Evolutionary conservation across 2,329 filamentous ascomycete species (phyloP).

Genomic region (Cercospora beticola): DNA sequence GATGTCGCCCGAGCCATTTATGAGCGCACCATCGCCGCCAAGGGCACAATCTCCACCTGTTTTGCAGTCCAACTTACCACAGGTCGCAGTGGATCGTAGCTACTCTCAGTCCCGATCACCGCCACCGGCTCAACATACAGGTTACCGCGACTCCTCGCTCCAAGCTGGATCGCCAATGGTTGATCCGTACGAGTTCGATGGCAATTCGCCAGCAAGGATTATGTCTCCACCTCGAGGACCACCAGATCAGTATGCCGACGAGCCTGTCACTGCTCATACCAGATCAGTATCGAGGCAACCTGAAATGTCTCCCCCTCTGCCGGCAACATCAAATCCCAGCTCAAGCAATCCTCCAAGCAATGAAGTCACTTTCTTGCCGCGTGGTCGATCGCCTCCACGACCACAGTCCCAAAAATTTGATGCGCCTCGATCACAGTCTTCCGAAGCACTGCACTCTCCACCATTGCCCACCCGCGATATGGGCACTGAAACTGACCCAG

Average conservation of each 20-base stretch:
- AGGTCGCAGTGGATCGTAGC: neutral
- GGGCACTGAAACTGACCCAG: slow-evolving; percentile 13
- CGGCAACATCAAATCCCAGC: slow-evolving; percentile 3
- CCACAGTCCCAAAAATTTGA: slow-evolving; percentile 1
- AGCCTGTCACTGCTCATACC: slow-evolving; percentile 6
- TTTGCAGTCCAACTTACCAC: slow-evolving; percentile 9
- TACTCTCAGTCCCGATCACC: slow-evolving; percentile 1
- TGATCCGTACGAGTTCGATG: slow-evolving; percentile 9
- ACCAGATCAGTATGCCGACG: slow-evolving; percentile 16
- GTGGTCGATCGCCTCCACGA: slow-evolving; percentile 17
- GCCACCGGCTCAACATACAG: neutral
- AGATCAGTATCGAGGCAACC: slow-evolving; percentile 4
- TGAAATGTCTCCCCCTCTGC: slow-evolving; percentile 6
- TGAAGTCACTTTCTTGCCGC: slow-evolving; percentile 17
- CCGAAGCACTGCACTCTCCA: slow-evolving; percentile 11
- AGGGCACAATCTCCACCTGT: slow-evolving; percentile 1
- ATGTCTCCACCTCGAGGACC: slow-evolving; percentile 6
- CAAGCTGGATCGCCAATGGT: slow-evolving; percentile 10
- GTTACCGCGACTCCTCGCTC: slow-evolving; percentile 13
- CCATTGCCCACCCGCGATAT: slow-evolving; percentile 11
- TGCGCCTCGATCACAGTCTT: slow-evolving; percentile 17
- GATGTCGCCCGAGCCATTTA: slow-evolving; percentile 3
- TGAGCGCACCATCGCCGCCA: slow-evolving; percentile 1
- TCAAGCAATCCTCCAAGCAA: slow-evolving; percentile 11
- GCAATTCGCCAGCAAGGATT: neutral